Evolutionary conservation across 1,284 basidiomycete species (phyloP).

Genomic region (Abortiporus biennis): DNA sequence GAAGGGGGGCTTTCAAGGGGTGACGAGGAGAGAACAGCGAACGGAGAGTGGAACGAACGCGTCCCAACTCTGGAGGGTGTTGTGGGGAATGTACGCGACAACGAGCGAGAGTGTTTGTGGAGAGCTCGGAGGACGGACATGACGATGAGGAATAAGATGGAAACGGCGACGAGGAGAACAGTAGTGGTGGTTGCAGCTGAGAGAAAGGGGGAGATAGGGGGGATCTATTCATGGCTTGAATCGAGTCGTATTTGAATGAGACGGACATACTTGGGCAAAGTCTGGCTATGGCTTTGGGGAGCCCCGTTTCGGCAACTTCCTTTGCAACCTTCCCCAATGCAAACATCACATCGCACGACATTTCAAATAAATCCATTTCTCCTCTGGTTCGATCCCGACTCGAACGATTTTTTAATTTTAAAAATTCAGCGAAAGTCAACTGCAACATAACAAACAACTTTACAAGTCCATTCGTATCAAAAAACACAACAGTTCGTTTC

Average conservation of each 20-base stretch:
- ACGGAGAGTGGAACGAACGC: slow-evolving; percentile 57
- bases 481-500: too few relatives aligned
- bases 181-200: background rate
- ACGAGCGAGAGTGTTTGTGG: slow-evolving; percentile 25
- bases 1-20: slow-evolving; percentile 27
- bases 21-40: slow-evolving; percentile 37
- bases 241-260: background rate
- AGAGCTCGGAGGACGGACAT: slow-evolving; percentile 24
- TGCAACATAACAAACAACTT: too few relatives aligned
- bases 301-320: too few relatives aligned
- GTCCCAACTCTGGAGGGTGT: slow-evolving; percentile 9
- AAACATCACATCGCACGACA: background rate
- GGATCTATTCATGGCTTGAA: background rate
- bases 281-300: too few relatives aligned
- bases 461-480: too few relatives aligned
- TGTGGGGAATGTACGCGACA: slow-evolving; percentile 19
- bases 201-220: background rate
- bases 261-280: background rate
- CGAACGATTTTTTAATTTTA: slow-evolving; percentile 10
- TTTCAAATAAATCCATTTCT: background rate
- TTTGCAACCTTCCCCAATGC: background rate
- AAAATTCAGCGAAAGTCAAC: too few relatives aligned
- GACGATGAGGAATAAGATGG: slow-evolving; percentile 1
- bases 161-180: background rate
- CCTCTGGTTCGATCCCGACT: slow-evolving; percentile 7